Percentiles rank a stretch among this genome's conserved stretches.
Evolutionary conservation across 345 rosid genomes (phyloP).

Genomic region (Garcia nutans): DNA sequence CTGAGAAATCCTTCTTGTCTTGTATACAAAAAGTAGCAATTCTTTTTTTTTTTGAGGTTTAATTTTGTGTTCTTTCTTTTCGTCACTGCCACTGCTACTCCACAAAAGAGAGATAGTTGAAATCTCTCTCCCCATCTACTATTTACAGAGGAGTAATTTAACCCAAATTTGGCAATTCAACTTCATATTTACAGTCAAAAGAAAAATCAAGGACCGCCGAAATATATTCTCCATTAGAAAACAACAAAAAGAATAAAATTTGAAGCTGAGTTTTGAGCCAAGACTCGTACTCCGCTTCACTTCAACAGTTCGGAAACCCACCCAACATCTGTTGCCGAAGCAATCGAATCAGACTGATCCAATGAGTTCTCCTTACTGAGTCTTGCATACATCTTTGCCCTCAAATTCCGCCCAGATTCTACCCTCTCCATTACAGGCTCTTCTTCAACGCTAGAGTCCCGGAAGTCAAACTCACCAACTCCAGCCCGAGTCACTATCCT

Average conservation of each 20-base stretch:
- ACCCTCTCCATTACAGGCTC: conserved; percentile 61
- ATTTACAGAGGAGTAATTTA: conserved; percentile 29
- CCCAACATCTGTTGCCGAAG: conserved; percentile 40
- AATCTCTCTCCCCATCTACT: conserved; percentile 24
- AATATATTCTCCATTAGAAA: not conserved
- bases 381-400: conserved; percentile 51
- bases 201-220: conserved; percentile 27
- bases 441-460: conserved; percentile 44
- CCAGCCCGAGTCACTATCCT: conserved; percentile 21
- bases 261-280: not conserved
- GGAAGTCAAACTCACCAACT: conserved; percentile 22
- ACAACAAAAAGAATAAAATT: conserved; percentile 12
- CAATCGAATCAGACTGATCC: conserved; percentile 22
- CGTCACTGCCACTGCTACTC: not conserved
- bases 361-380: conserved; percentile 56
- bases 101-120: conserved; percentile 31
- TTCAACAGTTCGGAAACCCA: conserved; percentile 49
- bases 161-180: conserved; percentile 8
- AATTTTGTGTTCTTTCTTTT: not conserved
- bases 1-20: conserved; percentile 20
- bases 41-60: not conserved
- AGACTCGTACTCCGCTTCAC: conserved; percentile 15
- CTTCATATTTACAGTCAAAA: conserved; percentile 35
- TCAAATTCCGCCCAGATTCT: conserved; percentile 60
- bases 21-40: conserved; percentile 22